Percentiles rank a stretch among this genome's conserved stretches.
phyloP scores from a whole-genome alignment of 805 yeast genomes.

The Debaryomyces maramus region DNA sequence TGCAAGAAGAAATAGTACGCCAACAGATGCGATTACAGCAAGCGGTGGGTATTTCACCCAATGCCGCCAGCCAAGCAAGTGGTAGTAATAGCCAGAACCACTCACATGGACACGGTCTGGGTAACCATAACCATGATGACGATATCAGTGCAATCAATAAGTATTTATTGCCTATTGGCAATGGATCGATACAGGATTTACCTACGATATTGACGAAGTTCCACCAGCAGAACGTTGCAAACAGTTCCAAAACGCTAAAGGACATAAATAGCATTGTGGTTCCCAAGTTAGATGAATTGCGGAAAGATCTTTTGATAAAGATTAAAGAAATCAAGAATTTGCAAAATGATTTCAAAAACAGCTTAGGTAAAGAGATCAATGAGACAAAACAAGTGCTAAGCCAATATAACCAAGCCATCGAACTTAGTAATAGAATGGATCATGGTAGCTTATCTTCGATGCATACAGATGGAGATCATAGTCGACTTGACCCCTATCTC shows the following conservation, averaged over 20 bases:
- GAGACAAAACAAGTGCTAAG: conserved; percentile 42
- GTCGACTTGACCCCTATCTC: conserved; percentile 78
- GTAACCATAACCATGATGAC: conserved; percentile 19
- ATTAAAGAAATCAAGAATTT: conserved; percentile 83
- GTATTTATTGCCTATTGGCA: conserved; percentile 75
- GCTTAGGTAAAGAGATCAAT: conserved; percentile 58
- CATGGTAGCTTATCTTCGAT: conserved; percentile 16
- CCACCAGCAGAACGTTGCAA: conserved; percentile 42
- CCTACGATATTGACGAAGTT: conserved; percentile 63
- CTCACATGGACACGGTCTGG: conserved; percentile 9
- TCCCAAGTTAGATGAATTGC: conserved; percentile 57
- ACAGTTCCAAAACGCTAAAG: conserved; percentile 45
- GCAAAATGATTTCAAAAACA: conserved; percentile 81
- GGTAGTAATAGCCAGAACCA: conserved; percentile 4
- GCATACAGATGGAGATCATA: conserved; percentile 40
- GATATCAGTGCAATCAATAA: conserved; percentile 38
- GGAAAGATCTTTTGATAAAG: conserved; percentile 74
- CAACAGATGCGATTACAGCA: conserved; percentile 80
- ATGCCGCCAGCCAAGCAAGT: conserved; percentile 3
- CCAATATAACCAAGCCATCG: conserved; percentile 61
- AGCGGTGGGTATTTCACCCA: conserved; percentile 49
- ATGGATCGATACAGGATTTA: conserved; percentile 72
- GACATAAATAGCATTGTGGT: conserved; percentile 49
- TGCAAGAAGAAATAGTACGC: conserved; percentile 84
- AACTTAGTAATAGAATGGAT: conserved; percentile 52